Evolutionary conservation across 1,284 basidiomycete genomes (phyloP).

Genomic region (Trichosporon coremiiforme): DNA sequence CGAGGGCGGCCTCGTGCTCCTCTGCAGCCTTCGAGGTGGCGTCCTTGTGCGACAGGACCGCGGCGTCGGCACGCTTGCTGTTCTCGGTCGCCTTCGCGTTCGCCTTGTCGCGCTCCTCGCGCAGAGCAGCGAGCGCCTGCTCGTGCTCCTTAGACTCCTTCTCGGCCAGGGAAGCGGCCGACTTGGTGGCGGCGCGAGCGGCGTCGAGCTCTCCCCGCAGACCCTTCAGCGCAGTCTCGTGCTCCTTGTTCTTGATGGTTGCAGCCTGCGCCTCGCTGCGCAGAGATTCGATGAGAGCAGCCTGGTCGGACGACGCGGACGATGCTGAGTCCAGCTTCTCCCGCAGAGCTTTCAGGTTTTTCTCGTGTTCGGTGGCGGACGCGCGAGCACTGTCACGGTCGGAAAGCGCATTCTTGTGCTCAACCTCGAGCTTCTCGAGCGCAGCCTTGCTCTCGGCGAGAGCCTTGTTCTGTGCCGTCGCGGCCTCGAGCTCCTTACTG

Average conservation of each 20-base stretch:
- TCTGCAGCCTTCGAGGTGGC: not conserved
- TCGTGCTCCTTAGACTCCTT: not conserved
- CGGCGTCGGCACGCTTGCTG: conserved; percentile 6
- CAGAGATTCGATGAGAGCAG: conserved; percentile 15
- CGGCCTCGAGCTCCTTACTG: conserved; percentile 15
- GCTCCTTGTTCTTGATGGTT: conserved; percentile 20
- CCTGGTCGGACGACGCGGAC: conserved; percentile 21
- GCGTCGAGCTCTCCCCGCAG: conserved; percentile 16
- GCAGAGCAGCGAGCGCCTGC: conserved; percentile 21
- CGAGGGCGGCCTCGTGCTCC: conserved; percentile 19
- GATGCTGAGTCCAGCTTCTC: conserved; percentile 25
- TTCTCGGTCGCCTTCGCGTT: conserved; percentile 20
- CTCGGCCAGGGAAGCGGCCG: not conserved
- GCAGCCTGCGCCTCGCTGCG: conserved; percentile 20
- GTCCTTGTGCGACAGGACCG: conserved; percentile 15
- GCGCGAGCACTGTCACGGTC: conserved; percentile 19
- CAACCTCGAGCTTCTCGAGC: conserved; percentile 34
- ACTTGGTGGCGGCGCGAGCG: conserved; percentile 10
- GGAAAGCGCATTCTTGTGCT: conserved; percentile 22
- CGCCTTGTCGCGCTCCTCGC: conserved; percentile 22
- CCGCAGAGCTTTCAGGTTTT: conserved; percentile 23
- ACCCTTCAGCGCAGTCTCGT: conserved; percentile 13
- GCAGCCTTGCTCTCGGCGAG: conserved; percentile 25
- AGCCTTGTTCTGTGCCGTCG: conserved; percentile 21
- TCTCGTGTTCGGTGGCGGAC: conserved; percentile 22